These are phyloP conservation scores for Articulospora tetracladia DNA, from an alignment of 495 filamentous ascomycete species.

Conservation along the genomic window DNA sequence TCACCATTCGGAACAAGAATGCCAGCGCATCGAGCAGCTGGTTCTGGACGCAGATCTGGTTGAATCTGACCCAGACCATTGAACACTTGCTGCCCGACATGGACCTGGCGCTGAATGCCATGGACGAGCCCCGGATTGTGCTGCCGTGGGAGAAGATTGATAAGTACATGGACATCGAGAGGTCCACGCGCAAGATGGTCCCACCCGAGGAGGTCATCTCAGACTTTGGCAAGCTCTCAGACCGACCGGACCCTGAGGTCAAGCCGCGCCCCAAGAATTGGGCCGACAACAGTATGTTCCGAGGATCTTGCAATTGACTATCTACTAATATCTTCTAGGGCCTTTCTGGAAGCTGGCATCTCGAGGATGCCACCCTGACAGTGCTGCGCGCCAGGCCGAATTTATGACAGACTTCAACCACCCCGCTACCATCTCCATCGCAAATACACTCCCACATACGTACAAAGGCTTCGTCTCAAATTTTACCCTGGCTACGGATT, in stretches of 20 bases:
- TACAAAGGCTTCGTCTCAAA: slow-evolving; percentile 59
- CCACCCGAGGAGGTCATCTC: slow-evolving; percentile 24
- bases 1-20: slow-evolving; percentile 54
- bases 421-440: slow-evolving; percentile 33
- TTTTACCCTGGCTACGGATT: slow-evolving; percentile 59
- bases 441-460: slow-evolving; percentile 35
- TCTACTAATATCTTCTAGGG: slow-evolving; percentile 15
- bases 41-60: slow-evolving; percentile 63
- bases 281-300: slow-evolving; percentile 18
- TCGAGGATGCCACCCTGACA: slow-evolving; percentile 56
- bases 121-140: slow-evolving; percentile 67
- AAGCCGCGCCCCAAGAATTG: slow-evolving; percentile 11
- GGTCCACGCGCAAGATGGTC: slow-evolving; percentile 39
- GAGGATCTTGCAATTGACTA: background rate
- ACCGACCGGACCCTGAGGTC: slow-evolving; percentile 7
- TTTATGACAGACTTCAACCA: slow-evolving; percentile 36
- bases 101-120: slow-evolving; percentile 64
- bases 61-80: slow-evolving; percentile 52
- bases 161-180: slow-evolving; percentile 49
- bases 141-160: slow-evolving; percentile 64
- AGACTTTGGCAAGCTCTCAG: slow-evolving; percentile 10
- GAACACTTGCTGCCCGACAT: slow-evolving; percentile 63
- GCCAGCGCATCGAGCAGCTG: slow-evolving; percentile 49
- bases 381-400: slow-evolving; percentile 45
- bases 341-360: slow-evolving; percentile 59